Percentiles rank a stretch among this genome's conserved stretches.
These are phyloP conservation scores for Paramecium pentaurelia DNA, from an alignment of 73 alveolate species.

Conservation along the genomic window DNA sequence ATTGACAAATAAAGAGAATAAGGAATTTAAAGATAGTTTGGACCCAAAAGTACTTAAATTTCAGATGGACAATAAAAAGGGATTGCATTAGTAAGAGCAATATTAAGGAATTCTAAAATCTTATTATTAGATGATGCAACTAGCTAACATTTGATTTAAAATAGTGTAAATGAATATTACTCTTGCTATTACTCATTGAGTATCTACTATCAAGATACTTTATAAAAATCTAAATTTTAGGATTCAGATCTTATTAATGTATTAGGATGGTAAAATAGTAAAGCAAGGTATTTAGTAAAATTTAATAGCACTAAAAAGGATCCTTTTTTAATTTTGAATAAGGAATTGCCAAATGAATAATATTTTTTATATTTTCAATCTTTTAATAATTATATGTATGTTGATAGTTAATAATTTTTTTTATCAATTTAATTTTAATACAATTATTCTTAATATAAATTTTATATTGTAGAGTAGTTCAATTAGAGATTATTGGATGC, in stretches of 20 bases:
- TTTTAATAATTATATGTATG: too few species aligned
- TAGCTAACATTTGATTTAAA: constrained; percentile 32
- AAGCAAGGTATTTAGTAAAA: too few species aligned
- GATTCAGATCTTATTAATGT: too few species aligned
- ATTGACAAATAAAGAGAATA: not conserved
- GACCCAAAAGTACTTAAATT: constrained; percentile 54
- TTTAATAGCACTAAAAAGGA: too few species aligned
- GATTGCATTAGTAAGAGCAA: constrained; percentile 60
- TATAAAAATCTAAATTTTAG: too few species aligned
- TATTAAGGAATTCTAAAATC: constrained; percentile 47
- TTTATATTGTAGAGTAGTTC: not conserved
- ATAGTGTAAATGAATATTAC: constrained; percentile 57
- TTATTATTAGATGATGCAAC: constrained; percentile 63
- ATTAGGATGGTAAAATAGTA: too few species aligned
- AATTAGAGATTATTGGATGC: too few species aligned
- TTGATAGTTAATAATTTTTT: too few species aligned
- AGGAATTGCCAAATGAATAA: not conserved
- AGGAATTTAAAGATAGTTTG: constrained; percentile 56
- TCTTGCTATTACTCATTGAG: too few species aligned
- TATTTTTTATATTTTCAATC: not conserved
- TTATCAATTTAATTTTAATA: too few species aligned
- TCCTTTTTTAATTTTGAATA: not conserved
- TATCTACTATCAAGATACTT: too few species aligned
- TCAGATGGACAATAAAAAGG: constrained; percentile 65
- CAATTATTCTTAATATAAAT: too few species aligned